Evolutionary conservation across 129 eudicot species (phyloP), one percentile per base, ranked within the genome.

Genomic region (Solidago caesia): DNA sequence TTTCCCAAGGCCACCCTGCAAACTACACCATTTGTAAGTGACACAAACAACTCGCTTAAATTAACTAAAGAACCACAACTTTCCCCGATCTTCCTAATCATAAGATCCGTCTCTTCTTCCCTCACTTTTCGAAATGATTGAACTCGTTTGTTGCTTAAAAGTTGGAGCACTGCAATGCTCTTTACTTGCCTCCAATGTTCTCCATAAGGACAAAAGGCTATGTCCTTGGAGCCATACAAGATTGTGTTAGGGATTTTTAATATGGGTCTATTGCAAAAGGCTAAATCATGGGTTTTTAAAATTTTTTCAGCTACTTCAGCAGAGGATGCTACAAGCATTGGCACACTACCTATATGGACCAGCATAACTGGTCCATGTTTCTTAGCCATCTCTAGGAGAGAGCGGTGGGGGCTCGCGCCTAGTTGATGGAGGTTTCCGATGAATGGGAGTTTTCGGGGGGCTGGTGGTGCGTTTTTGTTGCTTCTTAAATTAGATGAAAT

Each of bases 401-500:
- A 75, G n/a, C 76, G 84, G 60, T 73, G 83, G 13, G 86, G 73
- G 41, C 4, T 13, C 3, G 52, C n/a, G 29, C 90, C 87, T 2
- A 86, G 48, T n/a, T 80, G 78, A 72, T 76, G 87, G 15, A 86
- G 81, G 78, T 86, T 70, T 53, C 89, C 89, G 0, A 85, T 67
- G 47, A 85, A 21, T 21, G 89, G 89, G 25, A 85, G 79, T 56
- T 77, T 85, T 59, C 13, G 89, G 2, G 39, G 89, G 5, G 86
- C 78, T 11, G 85, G 89, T 27, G 86, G 89, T 4, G 27, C 33
- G 46, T 81, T 81, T 42, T 74, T 77, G 15, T 10, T 8, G 13
- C 10, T 46, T 44, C 14, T 68, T 8, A 53, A 8, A 27, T 49
- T 6, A 5, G 46, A 33, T 11, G 26, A 56, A 25, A 64, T 9